Evolutionary conservation across 352 stramenopile species (phyloP).

Genomic region (Pythium vanterpoolii): DNA sequence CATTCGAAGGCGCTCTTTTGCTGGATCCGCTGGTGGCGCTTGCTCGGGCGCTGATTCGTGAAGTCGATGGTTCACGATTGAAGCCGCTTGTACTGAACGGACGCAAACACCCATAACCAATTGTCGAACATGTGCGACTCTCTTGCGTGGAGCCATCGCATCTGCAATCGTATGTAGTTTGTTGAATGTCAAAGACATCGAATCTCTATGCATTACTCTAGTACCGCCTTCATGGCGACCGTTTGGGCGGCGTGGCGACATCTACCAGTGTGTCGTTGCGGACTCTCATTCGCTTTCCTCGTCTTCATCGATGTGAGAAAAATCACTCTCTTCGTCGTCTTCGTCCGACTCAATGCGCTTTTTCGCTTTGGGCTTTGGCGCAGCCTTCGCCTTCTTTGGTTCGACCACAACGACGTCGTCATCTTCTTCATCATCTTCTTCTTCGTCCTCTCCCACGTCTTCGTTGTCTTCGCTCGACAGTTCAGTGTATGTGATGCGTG

Average conservation of each 20-base stretch:
- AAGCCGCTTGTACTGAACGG: constrained; percentile 31
- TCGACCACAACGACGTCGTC: constrained; percentile 17
- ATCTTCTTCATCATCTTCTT: constrained; percentile 28
- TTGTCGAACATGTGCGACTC: too few species aligned
- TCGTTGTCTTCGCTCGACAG: constrained; percentile 58
- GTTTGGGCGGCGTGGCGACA: not conserved
- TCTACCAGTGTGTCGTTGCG: not conserved
- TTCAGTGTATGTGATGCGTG: constrained; percentile 36
- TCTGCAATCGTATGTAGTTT: not conserved
- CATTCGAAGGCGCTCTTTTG: constrained; percentile 35
- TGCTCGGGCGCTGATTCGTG: constrained; percentile 44
- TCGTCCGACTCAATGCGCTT: constrained; percentile 23
- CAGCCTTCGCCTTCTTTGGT: constrained; percentile 15
- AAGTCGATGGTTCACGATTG: constrained; percentile 37
- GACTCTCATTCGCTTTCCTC: constrained; percentile 63
- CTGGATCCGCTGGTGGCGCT: constrained; percentile 46
- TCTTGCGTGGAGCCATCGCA: too few species aligned
- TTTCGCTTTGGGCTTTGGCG: constrained; percentile 20
- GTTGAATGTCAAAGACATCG: not conserved
- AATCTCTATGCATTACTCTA: constrained; percentile 10
- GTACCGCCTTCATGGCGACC: not conserved
- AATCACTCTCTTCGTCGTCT: constrained; percentile 44
- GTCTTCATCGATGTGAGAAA: constrained; percentile 33
- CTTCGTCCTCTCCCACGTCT: constrained; percentile 21
- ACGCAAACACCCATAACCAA: constrained; percentile 10